These are phyloP conservation scores for Rhododendron molle DNA, from an alignment of 148 eudicot species.

Conservation along the genomic window DNA sequence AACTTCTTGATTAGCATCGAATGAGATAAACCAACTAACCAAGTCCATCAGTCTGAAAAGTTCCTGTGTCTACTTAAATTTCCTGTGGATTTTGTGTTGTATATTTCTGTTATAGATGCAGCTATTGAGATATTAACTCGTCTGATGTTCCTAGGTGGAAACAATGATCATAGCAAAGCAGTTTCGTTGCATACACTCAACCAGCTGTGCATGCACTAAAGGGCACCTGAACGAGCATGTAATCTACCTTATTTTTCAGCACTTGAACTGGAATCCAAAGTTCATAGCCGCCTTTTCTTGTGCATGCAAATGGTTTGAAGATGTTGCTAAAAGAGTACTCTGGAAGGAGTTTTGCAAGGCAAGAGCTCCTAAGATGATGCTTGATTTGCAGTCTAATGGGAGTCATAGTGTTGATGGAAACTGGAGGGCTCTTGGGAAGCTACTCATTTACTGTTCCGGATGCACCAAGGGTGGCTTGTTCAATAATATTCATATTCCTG, in stretches of 20 bases:
- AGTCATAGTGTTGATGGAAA: constrained; percentile 87
- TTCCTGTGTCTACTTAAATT: background rate
- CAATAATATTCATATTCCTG: constrained; percentile 54
- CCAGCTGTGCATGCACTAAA: constrained; percentile 88
- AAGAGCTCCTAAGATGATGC: constrained; percentile 95
- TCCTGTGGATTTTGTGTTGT: background rate
- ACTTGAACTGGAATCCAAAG: constrained; percentile 92
- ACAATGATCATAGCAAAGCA: constrained; percentile 67
- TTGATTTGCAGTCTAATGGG: constrained; percentile 75
- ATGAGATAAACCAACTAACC: background rate
- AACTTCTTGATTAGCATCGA: background rate
- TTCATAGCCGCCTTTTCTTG: constrained; percentile 78
- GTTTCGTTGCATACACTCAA: constrained; percentile 88
- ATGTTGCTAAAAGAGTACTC: constrained; percentile 87
- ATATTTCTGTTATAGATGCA: background rate
- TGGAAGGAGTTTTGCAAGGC: constrained; percentile 93
- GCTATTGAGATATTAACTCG: background rate
- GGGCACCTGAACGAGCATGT: constrained; percentile 83
- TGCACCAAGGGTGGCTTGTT: constrained; percentile 65
- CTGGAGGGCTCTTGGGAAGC: constrained; percentile 97
- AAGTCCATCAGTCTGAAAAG: background rate
- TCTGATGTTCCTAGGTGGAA: constrained; percentile 29
- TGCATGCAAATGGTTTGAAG: constrained; percentile 95
- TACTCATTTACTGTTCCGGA: constrained; percentile 89
- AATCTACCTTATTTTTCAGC: constrained; percentile 67